phyloP scores from a whole-genome alignment of 208 protist species.

The Acanthamoeba sp. region DNA sequence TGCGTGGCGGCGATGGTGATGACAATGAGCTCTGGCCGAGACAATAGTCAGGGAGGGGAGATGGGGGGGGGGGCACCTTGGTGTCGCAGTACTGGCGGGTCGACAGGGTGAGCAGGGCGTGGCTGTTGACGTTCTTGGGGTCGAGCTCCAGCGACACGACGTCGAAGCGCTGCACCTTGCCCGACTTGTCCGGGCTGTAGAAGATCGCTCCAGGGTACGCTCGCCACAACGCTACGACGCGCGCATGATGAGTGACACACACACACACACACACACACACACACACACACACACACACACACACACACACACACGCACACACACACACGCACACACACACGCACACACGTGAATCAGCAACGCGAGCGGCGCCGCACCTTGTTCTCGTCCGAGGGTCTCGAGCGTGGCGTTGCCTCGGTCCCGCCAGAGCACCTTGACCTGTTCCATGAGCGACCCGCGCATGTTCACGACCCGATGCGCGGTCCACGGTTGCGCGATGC shows the following conservation, averaged over 20 bases:
- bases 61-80: not conserved
- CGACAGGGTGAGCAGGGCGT: constrained; percentile 2
- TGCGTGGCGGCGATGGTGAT: not conserved
- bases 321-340: too few relatives aligned
- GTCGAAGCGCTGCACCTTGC: constrained; percentile 12
- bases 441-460: constrained; percentile 34
- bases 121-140: constrained; percentile 47
- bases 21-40: too few relatives aligned
- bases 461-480: not conserved
- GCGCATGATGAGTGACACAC: not conserved
- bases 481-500: not conserved
- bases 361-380: not conserved
- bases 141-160: constrained; percentile 28
- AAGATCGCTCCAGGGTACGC: constrained; percentile 31
- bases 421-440: constrained; percentile 22
- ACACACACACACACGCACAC: too few relatives aligned
- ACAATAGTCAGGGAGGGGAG: too few relatives aligned
- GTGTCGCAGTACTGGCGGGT: not conserved
- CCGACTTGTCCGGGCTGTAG: constrained; percentile 11
- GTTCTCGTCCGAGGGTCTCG: constrained; percentile 2
- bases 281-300: too few relatives aligned
- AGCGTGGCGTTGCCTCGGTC: not conserved
- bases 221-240: not conserved
- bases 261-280: too few relatives aligned
- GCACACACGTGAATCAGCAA: too few relatives aligned